Evolutionary conservation across 2,329 filamentous ascomycete genomes (phyloP), one percentile per base, ranked within the genome.

Genomic region (Bipolaris zeicola): DNA sequence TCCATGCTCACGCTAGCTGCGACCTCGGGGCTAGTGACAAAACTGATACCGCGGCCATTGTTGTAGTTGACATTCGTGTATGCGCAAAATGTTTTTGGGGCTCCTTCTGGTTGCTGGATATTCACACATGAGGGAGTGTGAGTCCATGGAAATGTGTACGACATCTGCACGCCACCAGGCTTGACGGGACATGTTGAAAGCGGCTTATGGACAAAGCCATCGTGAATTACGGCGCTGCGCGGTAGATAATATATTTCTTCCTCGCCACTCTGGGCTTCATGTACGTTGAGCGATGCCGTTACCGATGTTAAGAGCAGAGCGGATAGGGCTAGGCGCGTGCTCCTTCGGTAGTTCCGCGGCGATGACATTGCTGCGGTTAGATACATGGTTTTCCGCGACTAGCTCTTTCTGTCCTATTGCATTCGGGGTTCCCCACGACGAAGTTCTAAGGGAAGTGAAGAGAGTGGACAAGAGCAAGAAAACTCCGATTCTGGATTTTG

Each of bases 61-160:
- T 66, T 65, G 55, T 70, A 72, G 6, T 53, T 33, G 0, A 26
- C 24, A 50, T 70, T 72, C 3, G 69, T 71, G 52, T 69, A 74
- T 8, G 67, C 55, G 56, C 71, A 73, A 43, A 67, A 69, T 6
- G 54, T 63, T 37, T 62, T 46, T 6, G 58, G 48, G 13, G 28
- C 46, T 13, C 33, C 55, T 5, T 49, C 53, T 20, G 10, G 10
- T 31, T 48, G 11, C 14, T 5, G 6, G 3, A 57, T 55, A 14
- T 65, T 34, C 2, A 69, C 54, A 34, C 70, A 73, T n/a, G 65
- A 67, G 5, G 70, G 70, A 24, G 63, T 57, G 20, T 70, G 64
- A 6, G 68, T 73, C 69, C 68, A 71, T 3, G 68, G 68, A 28
- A 73, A 73, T 3, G 65, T 64, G 7, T 65, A 57, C 7, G 61